phyloP scores from a whole-genome alignment of 331 rosid species.

The Quercus tomentella region DNA sequence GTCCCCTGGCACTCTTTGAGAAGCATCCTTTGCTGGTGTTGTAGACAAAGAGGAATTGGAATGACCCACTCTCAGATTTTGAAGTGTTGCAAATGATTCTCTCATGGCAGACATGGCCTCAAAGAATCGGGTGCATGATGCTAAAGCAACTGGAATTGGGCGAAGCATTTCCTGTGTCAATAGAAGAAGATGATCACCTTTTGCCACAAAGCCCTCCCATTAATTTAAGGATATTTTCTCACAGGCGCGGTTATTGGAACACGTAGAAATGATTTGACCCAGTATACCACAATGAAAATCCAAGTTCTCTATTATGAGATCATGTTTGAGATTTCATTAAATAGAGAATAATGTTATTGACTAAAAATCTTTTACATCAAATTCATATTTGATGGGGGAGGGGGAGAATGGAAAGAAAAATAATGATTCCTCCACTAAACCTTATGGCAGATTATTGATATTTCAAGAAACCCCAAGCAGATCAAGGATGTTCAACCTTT shows the following conservation, averaged over 20 bases:
- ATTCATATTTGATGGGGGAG: neutral
- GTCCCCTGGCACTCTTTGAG: slow-evolving; percentile 46
- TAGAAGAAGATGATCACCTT: neutral
- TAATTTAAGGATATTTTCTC: neutral
- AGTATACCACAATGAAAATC: neutral
- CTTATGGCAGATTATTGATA: neutral
- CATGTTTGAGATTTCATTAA: neutral
- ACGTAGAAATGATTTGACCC: neutral
- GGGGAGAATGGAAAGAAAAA: neutral
- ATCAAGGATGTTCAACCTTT: neutral
- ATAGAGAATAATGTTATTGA: neutral
- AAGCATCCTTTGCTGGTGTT: slow-evolving; percentile 61
- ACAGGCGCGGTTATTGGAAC: neutral
- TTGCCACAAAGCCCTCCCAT: neutral
- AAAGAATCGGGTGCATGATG: slow-evolving; percentile 88
- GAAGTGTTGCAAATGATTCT: slow-evolving; percentile 88
- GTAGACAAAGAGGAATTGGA: slow-evolving; percentile 36
- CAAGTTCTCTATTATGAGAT: neutral
- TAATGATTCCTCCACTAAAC: neutral
- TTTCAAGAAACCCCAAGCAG: neutral
- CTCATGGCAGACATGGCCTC: slow-evolving; percentile 99
- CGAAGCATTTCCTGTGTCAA: slow-evolving; percentile 85
- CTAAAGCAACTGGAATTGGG: slow-evolving; percentile 90
- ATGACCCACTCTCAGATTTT: slow-evolving; percentile 73
- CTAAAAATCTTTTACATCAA: neutral